Percentiles rank a stretch among this genome's conserved stretches.
Conservation (phyloP, 768 basidiomycete species). For the Panaeolus papilionaceus region DNA sequence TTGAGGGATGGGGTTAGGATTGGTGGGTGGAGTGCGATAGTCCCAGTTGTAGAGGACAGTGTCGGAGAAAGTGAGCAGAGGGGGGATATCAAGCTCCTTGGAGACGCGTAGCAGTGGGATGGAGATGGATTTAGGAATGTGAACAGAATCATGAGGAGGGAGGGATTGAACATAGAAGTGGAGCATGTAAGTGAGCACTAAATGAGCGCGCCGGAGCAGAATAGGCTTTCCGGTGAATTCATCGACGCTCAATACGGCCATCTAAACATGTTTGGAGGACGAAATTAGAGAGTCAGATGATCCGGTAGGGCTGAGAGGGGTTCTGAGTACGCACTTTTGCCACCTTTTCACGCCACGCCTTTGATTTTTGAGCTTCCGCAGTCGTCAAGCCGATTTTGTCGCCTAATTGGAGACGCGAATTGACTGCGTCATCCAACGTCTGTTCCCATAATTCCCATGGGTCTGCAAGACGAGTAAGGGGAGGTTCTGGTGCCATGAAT, state of each 20-base stretch:
- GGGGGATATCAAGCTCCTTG: slow-evolving; percentile 78
- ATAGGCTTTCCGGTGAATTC: slow-evolving; percentile 58
- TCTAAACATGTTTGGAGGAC: slow-evolving; percentile 37
- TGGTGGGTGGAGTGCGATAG: slow-evolving; percentile 34
- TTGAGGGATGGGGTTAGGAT: slow-evolving; percentile 47
- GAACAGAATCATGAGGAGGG: slow-evolving; percentile 23
- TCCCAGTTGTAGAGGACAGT: slow-evolving; percentile 90
- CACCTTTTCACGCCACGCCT: slow-evolving; percentile 59
- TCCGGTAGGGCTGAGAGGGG: slow-evolving; percentile 11
- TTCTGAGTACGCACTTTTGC: slow-evolving; percentile 45
- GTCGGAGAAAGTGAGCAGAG: slow-evolving; percentile 90
- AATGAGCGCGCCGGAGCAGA: slow-evolving; percentile 76
- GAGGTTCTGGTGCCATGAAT: slow-evolving; percentile 86
- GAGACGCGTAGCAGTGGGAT: slow-evolving; percentile 80
- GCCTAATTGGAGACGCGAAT: slow-evolving; percentile 57
- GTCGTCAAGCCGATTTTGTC: slow-evolving; percentile 51
- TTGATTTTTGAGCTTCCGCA: slow-evolving; percentile 48
- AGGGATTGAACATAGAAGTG: slow-evolving; percentile 80
- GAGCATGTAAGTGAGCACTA: slow-evolving; percentile 75
- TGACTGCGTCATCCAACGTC: slow-evolving; percentile 55
- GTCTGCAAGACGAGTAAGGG: slow-evolving; percentile 62
- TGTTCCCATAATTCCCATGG: slow-evolving; percentile 79
- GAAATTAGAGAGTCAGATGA: slow-evolving; percentile 13
- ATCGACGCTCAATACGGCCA: slow-evolving; percentile 55
- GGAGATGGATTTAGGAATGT: slow-evolving; percentile 74